phyloP scores from a whole-genome alignment of 768 basidiomycete species.

The Tylopilus plumbeoviolaceoides region DNA sequence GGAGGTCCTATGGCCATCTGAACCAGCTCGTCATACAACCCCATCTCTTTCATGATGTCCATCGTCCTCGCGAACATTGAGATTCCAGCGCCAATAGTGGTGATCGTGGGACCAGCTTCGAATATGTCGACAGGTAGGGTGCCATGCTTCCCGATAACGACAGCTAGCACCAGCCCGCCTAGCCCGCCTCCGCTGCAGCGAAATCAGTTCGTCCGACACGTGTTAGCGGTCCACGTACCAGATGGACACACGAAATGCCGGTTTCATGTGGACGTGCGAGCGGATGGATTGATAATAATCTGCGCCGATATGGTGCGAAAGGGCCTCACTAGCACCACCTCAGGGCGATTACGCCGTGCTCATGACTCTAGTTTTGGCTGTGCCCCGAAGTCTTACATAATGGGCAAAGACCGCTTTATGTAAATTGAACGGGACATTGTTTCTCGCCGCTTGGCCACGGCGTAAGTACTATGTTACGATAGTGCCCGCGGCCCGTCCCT shows the following conservation, averaged over 20 bases:
- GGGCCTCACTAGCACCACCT: neutral
- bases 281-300: neutral
- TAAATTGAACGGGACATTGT: no score
- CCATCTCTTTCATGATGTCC: constrained; percentile 27
- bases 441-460: no score
- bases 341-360: no score
- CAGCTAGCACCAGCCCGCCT: constrained; percentile 33
- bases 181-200: constrained; percentile 35
- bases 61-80: constrained; percentile 44
- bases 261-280: neutral
- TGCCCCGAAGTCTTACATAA: no score
- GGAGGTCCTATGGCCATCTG: constrained; percentile 14
- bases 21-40: constrained; percentile 26
- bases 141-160: constrained; percentile 24
- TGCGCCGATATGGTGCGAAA: neutral
- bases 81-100: constrained; percentile 44
- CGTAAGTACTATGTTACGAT: no score
- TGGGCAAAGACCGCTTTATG: no score
- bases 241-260: constrained; percentile 15
- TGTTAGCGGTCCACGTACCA: constrained; percentile 3
- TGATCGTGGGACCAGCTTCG: constrained; percentile 37
- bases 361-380: no score
- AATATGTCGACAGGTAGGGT: constrained; percentile 37
- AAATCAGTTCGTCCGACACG: neutral
- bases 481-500: no score